A percentile compares a stretch with the other conserved stretches of the same genome.
These are phyloP conservation scores for Rosa rugosa DNA, from an alignment of 306 rosid genomes.

Conservation along the genomic window DNA sequence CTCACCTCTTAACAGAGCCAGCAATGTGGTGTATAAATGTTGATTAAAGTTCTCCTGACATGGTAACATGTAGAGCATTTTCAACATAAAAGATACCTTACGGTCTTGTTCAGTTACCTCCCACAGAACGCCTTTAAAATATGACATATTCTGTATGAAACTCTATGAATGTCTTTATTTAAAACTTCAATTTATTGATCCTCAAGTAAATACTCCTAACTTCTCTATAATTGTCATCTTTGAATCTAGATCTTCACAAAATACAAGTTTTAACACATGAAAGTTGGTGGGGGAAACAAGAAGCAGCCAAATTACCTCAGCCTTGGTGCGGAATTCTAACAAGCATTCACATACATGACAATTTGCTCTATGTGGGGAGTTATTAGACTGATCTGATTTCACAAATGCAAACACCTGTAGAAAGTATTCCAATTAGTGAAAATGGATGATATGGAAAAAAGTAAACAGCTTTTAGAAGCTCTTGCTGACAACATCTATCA, in stretches of 20 bases:
- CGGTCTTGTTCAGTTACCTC: background rate
- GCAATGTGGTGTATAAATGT: background rate
- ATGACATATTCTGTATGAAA: too few species aligned
- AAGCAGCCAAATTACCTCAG: conserved; percentile 56
- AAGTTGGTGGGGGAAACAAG: conserved; percentile 11
- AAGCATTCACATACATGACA: conserved; percentile 84
- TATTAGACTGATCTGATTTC: conserved; percentile 46
- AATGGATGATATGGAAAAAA: background rate
- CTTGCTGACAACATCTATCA: conserved; percentile 7
- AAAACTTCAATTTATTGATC: background rate
- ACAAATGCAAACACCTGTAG: conserved; percentile 95
- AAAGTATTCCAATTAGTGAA: conserved; percentile 2
- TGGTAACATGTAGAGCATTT: background rate
- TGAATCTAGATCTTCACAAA: background rate
- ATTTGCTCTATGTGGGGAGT: conserved; percentile 81
- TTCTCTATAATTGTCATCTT: background rate
- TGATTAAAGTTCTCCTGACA: background rate
- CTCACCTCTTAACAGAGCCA: background rate
- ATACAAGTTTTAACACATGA: background rate
- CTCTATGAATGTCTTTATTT: background rate
- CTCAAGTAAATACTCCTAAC: background rate
- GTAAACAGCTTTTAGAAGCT: background rate
- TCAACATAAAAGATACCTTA: background rate
- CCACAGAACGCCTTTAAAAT: background rate
- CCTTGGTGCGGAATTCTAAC: conserved; percentile 74